Evolutionary conservation across 257 asterid genomes (phyloP).

Genomic region (Solanum ossicruentum): DNA sequence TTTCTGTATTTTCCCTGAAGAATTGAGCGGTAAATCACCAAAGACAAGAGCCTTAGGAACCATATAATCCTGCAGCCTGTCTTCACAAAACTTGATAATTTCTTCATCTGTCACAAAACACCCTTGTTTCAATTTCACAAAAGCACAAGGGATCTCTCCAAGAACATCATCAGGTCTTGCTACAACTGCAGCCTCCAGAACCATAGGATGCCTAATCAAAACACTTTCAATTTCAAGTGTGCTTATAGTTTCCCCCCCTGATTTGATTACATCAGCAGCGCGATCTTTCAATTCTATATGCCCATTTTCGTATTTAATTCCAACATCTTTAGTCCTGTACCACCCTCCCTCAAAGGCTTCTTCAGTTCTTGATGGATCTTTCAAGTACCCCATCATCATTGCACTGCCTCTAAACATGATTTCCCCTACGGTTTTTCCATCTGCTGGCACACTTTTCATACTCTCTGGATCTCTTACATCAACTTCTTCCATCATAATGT

Average conservation of each 20-base stretch:
- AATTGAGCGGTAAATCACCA: constrained; percentile 50
- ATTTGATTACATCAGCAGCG: too few relatives aligned
- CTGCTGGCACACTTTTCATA: constrained; percentile 48
- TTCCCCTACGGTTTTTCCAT: constrained; percentile 51
- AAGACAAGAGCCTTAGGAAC: constrained; percentile 43
- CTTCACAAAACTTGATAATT: constrained; percentile 34
- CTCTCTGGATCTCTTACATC: constrained; percentile 45
- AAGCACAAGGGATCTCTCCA: constrained; percentile 71
- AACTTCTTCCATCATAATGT: constrained; percentile 30
- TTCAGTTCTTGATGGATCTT: constrained; percentile 25
- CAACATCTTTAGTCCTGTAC: constrained; percentile 15
- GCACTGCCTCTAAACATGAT: constrained; percentile 60
- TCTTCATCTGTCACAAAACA: constrained; percentile 16
- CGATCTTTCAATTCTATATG: too few relatives aligned
- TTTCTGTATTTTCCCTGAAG: constrained; percentile 65
- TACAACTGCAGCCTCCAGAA: constrained; percentile 59
- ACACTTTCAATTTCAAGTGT: too few relatives aligned
- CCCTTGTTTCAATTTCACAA: constrained; percentile 52
- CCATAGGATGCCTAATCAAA: constrained; percentile 31
- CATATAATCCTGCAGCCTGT: constrained; percentile 37
- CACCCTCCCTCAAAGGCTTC: constrained; percentile 60
- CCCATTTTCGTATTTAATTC: too few relatives aligned
- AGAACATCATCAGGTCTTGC: constrained; percentile 45
- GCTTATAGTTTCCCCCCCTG: too few relatives aligned
- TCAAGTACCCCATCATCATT: constrained; percentile 52